phyloP scores from a whole-genome alignment of 129 eudicot species.

The Chrysanthemum makinoi region DNA sequence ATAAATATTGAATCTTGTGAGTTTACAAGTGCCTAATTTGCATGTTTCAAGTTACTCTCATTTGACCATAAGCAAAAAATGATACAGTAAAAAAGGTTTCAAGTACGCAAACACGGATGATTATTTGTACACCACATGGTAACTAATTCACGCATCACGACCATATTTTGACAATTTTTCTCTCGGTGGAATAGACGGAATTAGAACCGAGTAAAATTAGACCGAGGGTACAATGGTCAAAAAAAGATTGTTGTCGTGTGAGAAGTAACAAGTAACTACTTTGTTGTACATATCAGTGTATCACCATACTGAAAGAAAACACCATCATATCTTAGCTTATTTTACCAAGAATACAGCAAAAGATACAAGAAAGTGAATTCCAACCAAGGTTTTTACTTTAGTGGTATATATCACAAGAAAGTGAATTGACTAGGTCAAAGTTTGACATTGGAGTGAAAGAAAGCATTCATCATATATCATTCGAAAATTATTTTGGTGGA shows the following conservation, averaged over 20 bases:
- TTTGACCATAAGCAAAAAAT: slow-evolving; percentile 26
- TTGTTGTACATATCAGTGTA: neutral
- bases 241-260: neutral
- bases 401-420: neutral
- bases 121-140: neutral
- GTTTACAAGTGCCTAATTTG: neutral
- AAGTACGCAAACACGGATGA: neutral
- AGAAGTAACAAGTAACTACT: neutral
- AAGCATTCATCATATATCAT: slow-evolving; percentile 41
- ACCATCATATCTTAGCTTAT: slow-evolving; percentile 23
- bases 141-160: neutral
- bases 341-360: slow-evolving; percentile 29
- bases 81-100: slow-evolving; percentile 27
- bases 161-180: neutral
- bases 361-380: slow-evolving; percentile 39
- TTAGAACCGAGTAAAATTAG: too few species aligned
- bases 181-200: too few species aligned
- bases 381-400: slow-evolving; percentile 26
- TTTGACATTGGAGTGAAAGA: slow-evolving; percentile 33
- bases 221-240: too few species aligned
- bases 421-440: slow-evolving; percentile 37
- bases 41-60: slow-evolving; percentile 28
- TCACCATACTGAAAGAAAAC: neutral
- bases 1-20: slow-evolving; percentile 15
- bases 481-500: slow-evolving; percentile 46